Evolutionary conservation across 441 rosid genomes (phyloP).

Genomic region (Populus hybrid): DNA sequence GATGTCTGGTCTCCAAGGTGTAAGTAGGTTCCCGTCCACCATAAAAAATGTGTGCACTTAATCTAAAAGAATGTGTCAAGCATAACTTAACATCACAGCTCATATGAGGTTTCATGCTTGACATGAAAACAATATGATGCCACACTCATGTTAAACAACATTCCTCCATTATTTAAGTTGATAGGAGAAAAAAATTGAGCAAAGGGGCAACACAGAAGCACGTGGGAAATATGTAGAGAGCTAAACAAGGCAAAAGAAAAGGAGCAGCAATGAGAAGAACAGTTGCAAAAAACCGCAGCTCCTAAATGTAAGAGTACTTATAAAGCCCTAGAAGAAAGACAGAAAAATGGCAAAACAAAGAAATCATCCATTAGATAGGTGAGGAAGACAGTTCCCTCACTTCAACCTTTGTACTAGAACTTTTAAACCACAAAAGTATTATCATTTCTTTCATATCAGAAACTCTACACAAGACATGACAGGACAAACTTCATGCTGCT

Average conservation of each 20-base stretch:
- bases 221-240: background rate
- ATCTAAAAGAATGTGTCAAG: background rate
- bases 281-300: background rate
- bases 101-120: background rate
- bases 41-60: background rate
- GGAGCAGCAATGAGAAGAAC: background rate
- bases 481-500: background rate
- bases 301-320: background rate
- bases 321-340: background rate
- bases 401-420: background rate
- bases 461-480: background rate
- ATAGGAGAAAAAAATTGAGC: background rate
- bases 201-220: background rate
- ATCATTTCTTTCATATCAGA: background rate
- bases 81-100: background rate
- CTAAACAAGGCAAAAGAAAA: background rate
- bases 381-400: background rate
- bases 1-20: background rate
- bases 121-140: background rate
- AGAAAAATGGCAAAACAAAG: background rate
- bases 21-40: background rate
- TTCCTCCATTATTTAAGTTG: slow-evolving; percentile 2
- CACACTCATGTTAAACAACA: background rate
- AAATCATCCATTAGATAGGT: background rate
- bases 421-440: background rate